A percentile compares a stretch with the other conserved stretches of the same genome.
phyloP scores from a whole-genome alignment of 345 rosid species.

The Syzygium grande region DNA sequence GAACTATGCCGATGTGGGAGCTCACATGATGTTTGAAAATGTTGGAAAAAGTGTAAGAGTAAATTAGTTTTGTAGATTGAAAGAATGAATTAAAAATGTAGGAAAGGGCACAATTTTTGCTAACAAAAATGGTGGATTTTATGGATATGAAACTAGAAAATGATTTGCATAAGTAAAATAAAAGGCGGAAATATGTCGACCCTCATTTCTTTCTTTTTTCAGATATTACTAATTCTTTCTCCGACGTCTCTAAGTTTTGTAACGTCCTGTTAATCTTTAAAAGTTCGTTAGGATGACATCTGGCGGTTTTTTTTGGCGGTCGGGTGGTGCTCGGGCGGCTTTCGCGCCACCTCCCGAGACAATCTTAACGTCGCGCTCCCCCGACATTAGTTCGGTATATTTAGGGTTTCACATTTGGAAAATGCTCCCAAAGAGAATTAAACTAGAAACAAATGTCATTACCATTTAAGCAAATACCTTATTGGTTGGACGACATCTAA shows the following conservation, averaged over 20 bases:
- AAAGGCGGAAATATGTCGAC: neutral
- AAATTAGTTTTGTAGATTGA: neutral
- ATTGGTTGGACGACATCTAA: neutral
- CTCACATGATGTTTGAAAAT: neutral
- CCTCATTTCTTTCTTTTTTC: neutral
- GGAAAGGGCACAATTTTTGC: neutral
- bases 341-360: neutral
- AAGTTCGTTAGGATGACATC: neutral
- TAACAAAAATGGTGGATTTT: too few species aligned
- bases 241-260: fast-evolving
- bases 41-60: neutral
- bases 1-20: neutral
- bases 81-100: neutral
- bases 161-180: neutral
- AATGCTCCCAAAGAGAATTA: neutral
- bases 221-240: neutral
- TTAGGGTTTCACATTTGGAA: neutral
- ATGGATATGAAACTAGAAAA: neutral
- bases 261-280: neutral
- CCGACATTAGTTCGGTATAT: neutral
- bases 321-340: fast-evolving
- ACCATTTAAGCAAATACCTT: neutral
- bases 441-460: neutral
- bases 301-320: neutral
- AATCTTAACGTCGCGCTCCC: neutral